Evolutionary conservation across 352 stramenopile genomes (phyloP).

Genomic region (Phytophthora agathidicida): DNA sequence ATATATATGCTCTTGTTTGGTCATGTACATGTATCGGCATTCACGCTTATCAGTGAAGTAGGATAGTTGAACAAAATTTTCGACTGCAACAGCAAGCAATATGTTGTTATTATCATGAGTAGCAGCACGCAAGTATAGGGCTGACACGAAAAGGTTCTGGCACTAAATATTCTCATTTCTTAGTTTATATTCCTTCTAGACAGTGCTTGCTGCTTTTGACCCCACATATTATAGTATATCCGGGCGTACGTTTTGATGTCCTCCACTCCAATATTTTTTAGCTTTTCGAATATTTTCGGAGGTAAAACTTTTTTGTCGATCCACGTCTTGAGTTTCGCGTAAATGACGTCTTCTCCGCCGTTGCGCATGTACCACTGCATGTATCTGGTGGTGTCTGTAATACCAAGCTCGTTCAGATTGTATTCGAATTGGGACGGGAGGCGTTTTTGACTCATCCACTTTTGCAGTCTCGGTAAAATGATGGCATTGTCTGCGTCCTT

Average conservation of each 20-base stretch:
- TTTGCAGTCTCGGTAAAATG: conserved; percentile 3
- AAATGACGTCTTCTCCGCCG: conserved; percentile 1
- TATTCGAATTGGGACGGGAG: conserved; percentile 4
- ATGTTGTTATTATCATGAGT: too few relatives aligned
- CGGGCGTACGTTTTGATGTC: neutral
- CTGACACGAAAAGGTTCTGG: too few relatives aligned
- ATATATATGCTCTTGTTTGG: too few relatives aligned
- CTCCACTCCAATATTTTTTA: conserved; percentile 3
- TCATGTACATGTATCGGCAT: too few relatives aligned
- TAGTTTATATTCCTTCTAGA: conserved; percentile 4
- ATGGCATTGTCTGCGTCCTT: conserved; percentile 13
- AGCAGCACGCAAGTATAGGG: too few relatives aligned
- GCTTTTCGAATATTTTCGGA: neutral
- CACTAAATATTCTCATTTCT: neutral
- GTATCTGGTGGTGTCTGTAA: conserved; percentile 5
- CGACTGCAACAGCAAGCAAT: too few relatives aligned
- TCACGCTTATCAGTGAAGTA: too few relatives aligned
- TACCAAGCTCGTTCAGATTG: conserved; percentile 12
- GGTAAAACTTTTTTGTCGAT: neutral
- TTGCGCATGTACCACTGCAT: conserved; percentile 12
- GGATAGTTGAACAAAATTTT: too few relatives aligned
- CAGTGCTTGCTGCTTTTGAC: conserved; percentile 1
- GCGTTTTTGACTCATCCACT: conserved; percentile 2
- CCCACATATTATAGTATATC: neutral
- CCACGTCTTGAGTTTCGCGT: conserved; percentile 3